Evolutionary conservation across 225 moss, liverwort and hornwort genomes (phyloP).

Genomic region (Ulota crispa): DNA sequence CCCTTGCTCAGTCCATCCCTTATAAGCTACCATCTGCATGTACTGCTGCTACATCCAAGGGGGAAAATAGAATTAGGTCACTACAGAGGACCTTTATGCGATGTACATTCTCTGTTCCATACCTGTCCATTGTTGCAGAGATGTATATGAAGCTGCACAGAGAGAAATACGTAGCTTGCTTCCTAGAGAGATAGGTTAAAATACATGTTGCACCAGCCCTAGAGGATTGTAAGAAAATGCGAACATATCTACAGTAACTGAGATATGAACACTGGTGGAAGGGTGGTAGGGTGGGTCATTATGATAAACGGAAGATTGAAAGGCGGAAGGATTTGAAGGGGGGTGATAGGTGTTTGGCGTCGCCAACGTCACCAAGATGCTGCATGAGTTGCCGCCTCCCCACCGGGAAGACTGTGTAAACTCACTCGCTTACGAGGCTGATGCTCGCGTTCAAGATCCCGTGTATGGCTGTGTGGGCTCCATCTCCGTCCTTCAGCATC

Average conservation of each 20-base stretch:
- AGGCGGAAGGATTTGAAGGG: slow-evolving; percentile 24
- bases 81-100: not conserved
- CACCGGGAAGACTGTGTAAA: slow-evolving; percentile 90
- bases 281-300: not conserved
- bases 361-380: slow-evolving; percentile 88
- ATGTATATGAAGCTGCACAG: not conserved
- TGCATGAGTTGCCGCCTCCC: slow-evolving; percentile 82
- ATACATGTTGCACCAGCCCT: not conserved
- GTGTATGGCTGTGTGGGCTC: slow-evolving; percentile 88
- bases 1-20: not conserved
- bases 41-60: not conserved
- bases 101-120: slow-evolving; percentile 9
- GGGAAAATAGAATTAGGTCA: not conserved
- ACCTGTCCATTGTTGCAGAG: not conserved
- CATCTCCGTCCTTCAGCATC: slow-evolving; percentile 84
- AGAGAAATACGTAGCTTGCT: not conserved
- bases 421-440: slow-evolving; percentile 89
- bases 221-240: not conserved
- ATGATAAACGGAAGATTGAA: slow-evolving; percentile 26
- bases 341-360: slow-evolving; percentile 70
- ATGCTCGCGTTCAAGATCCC: slow-evolving; percentile 89
- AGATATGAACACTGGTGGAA: not conserved
- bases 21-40: not conserved
- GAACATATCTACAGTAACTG: not conserved
- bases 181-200: not conserved